These are phyloP conservation scores for Phlebiopsis flavidoalba DNA, from an alignment of 768 basidiomycete species.

Conservation along the genomic window DNA sequence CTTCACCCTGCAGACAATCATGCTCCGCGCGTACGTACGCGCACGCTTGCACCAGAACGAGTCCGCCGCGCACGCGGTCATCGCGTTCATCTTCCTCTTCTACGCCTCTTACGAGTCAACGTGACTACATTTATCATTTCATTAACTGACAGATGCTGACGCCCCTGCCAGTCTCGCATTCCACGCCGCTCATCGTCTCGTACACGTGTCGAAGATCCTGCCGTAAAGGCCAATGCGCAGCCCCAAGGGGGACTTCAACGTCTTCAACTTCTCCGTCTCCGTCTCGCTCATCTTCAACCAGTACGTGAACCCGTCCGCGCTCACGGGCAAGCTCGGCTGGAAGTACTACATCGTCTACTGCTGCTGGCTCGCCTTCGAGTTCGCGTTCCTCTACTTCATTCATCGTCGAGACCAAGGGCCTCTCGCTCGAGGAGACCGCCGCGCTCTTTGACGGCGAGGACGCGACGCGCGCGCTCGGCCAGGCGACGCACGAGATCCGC, in stretches of 20 bases:
- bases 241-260: constrained; percentile 80
- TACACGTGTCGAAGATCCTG: constrained; percentile 89
- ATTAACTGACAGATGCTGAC: too few relatives aligned
- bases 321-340: constrained; percentile 59
- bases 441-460: constrained; percentile 73
- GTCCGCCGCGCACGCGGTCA: constrained; percentile 61
- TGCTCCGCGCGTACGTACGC: constrained; percentile 48
- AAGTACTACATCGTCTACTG: constrained; percentile 79
- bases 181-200: constrained; percentile 78
- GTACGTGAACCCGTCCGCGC: constrained; percentile 80
- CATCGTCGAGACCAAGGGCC: constrained; percentile 67
- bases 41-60: constrained; percentile 30
- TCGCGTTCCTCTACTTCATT: constrained; percentile 62
- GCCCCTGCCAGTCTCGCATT: constrained; percentile 57
- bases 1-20: constrained; percentile 65
- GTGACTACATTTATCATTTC: too few relatives aligned
- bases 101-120: constrained; percentile 73
- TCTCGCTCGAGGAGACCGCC: constrained; percentile 78
- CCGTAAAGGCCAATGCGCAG: constrained; percentile 78
- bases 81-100: constrained; percentile 82
- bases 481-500: constrained; percentile 9
- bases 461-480: constrained; percentile 24
- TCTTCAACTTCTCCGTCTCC: constrained; percentile 78
- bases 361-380: constrained; percentile 64
- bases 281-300: constrained; percentile 85